phyloP scores from a whole-genome alignment of 345 rosid genomes.

The Hevea brasiliensis region DNA sequence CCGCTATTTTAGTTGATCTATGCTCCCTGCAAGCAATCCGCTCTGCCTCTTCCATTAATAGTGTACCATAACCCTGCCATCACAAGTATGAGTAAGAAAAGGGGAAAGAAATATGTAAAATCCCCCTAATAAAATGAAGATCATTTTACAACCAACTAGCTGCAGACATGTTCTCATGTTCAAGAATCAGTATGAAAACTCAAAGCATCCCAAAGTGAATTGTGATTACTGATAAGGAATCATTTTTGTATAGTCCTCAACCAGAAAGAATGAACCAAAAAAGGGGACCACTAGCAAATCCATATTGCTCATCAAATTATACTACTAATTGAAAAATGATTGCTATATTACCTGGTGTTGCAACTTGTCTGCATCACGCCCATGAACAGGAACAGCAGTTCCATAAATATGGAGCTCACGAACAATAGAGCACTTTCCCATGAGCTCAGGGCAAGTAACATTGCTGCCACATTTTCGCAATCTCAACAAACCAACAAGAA shows the following conservation, averaged over 20 bases:
- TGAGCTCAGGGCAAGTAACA: constrained; percentile 85
- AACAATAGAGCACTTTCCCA: constrained; percentile 84
- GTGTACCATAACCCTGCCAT: constrained; percentile 86
- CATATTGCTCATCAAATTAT: background rate
- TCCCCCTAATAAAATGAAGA: background rate
- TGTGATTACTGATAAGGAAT: background rate
- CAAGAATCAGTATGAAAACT: no score
- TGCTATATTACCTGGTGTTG: constrained; percentile 80
- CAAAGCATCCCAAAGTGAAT: no score
- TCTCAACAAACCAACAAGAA: constrained; percentile 91
- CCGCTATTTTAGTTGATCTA: constrained; percentile 75
- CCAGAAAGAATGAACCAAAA: background rate
- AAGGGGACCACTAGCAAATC: background rate
- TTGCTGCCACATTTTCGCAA: constrained; percentile 85
- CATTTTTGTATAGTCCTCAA: background rate
- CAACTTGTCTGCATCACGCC: constrained; percentile 89
- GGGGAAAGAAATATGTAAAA: background rate
- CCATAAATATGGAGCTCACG: constrained; percentile 99
- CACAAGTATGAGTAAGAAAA: background rate
- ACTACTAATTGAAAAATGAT: no score
- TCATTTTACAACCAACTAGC: background rate
- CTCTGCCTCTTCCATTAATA: constrained; percentile 98
- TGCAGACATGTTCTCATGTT: background rate
- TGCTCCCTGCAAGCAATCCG: constrained; percentile 76
- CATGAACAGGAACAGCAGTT: constrained; percentile 99